phyloP scores from a whole-genome alignment of 2,329 filamentous ascomycete genomes.

The Davidsoniella eucalypti region DNA sequence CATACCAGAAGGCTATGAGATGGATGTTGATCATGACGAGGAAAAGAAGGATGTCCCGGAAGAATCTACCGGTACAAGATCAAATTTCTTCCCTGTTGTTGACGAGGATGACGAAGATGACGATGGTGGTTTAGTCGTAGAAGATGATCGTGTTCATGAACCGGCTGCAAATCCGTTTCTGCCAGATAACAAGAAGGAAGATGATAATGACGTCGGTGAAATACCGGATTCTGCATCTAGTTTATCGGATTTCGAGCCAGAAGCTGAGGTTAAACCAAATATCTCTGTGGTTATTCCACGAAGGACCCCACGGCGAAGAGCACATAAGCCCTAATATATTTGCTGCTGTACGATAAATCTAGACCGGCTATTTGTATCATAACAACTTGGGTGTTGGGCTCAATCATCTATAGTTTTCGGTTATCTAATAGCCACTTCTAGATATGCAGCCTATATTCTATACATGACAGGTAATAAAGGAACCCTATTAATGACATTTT shows the following conservation, averaged over 20 bases:
- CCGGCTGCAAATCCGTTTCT: neutral
- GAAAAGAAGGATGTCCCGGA: constrained; percentile 5
- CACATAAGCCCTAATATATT: no score
- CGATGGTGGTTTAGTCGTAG: constrained; percentile 16
- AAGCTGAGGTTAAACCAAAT: neutral
- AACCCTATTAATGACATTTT: no score
- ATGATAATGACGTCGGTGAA: neutral
- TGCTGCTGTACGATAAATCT: no score
- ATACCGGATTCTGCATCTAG: neutral
- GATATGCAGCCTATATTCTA: no score
- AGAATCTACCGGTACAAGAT: constrained; percentile 14
- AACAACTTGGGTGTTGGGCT: no score
- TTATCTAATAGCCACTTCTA: no score
- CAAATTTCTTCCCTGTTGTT: constrained; percentile 31
- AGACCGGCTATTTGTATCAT: no score
- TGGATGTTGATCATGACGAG: constrained; percentile 25
- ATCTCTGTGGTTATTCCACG: no score
- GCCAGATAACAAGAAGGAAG: neutral
- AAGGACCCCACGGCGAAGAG: no score
- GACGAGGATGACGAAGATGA: constrained; percentile 27
- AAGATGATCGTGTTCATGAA: constrained; percentile 1
- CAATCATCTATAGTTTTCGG: no score
- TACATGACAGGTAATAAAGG: no score
- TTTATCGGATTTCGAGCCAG: neutral
- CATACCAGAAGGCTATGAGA: constrained; percentile 38